Evolutionary conservation across 768 basidiomycete species (phyloP), one percentile per base, ranked within the genome.

Genomic region (Suillus hirtellus): DNA sequence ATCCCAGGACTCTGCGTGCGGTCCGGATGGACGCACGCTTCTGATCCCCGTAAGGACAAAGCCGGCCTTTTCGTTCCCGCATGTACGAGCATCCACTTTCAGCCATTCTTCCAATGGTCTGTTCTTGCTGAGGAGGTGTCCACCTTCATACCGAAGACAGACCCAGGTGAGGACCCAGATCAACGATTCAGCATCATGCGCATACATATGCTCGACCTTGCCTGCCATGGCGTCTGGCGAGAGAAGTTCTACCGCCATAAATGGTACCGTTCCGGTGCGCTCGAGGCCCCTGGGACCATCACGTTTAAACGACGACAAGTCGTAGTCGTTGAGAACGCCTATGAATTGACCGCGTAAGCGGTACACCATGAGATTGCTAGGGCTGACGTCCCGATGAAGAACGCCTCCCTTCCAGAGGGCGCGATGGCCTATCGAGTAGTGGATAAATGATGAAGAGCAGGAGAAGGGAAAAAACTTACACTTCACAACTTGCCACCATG

Each of bases 251-350:
- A 62, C 19, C 9, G 64, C 55, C 64, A 67, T 67, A 56, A 62
- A 67, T 7, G 66, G 66, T 34, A 53, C 46, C 3, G 66, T 67
- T 8, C 66, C 66, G 5, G 66, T 67, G 53, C 66, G 64, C 44
- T 62, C 60, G 9, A 24, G 24, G 27, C n/a, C 12, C 4, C 27
- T 31, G 15, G 35, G 21, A 43, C 56, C 17, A 8, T 58, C 9
- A 7, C 34, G 1, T 24, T n/a, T 38, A 21, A 17, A 46, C 44
- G 34, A 55, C 17, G 38, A 60, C n/a, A 35, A 65, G 34, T 67
- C 66, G 10, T 62, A 67, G 19, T 58, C 56, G 5, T 58, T 58
- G 17, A 58, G 21, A n/a, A 58, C 56, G 17, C 56, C 37, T 6
- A 58, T 19, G 19, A 7, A 43, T 31, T n/a, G 31, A 43, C n/a